Conservation (phyloP, 495 filamentous ascomycete genomes). For the Neurospora pannonica region DNA sequence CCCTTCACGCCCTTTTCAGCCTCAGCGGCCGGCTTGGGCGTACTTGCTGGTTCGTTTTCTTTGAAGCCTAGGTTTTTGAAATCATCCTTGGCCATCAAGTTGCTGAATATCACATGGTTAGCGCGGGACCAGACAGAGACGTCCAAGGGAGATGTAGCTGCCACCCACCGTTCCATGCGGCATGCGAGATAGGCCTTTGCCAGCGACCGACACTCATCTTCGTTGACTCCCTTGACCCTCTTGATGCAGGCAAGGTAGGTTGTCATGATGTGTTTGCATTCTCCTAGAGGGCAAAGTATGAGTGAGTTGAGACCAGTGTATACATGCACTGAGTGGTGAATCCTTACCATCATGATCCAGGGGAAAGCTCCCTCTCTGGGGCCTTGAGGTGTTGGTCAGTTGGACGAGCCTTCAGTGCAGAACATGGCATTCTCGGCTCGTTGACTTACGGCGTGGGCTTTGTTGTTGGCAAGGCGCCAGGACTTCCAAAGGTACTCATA, state of each 20-base stretch:
- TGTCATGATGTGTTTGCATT: constrained; percentile 83
- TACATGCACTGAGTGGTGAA: constrained; percentile 1
- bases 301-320: constrained; percentile 1
- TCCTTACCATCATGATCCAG: constrained; percentile 83
- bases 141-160: neutral
- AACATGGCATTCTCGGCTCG: neutral
- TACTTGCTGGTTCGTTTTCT: constrained; percentile 9
- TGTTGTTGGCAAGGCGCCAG: constrained; percentile 59
- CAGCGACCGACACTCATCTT: constrained; percentile 70
- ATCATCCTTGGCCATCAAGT: constrained; percentile 90
- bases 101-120: constrained; percentile 42
- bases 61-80: constrained; percentile 83
- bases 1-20: constrained; percentile 31
- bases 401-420: constrained; percentile 4
- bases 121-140: neutral
- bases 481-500: constrained; percentile 65
- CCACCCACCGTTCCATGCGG: constrained; percentile 83
- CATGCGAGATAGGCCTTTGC: constrained; percentile 84
- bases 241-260: constrained; percentile 80
- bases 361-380: constrained; percentile 91
- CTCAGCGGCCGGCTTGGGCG: constrained; percentile 1
- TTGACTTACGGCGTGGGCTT: constrained; percentile 70
- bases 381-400: constrained; percentile 37
- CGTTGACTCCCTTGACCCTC: constrained; percentile 69
- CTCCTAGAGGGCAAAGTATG: constrained; percentile 43